Conservation (phyloP, 306 rosid species). For the Glycine latifolia region DNA sequence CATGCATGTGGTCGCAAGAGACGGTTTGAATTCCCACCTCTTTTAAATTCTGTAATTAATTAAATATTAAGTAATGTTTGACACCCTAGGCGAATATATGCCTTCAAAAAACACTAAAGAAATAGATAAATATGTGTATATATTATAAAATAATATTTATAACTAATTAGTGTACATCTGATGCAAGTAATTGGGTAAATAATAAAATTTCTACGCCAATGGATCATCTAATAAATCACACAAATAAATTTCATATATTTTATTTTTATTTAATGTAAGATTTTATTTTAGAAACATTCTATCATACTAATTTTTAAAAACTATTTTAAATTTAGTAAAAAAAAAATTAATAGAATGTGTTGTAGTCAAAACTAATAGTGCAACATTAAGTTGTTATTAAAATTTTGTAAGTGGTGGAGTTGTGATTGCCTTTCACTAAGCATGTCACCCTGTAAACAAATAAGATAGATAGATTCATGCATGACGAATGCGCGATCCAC, state of each 20-base stretch:
- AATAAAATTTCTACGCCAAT: too few species aligned
- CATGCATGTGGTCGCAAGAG: conserved; percentile 6
- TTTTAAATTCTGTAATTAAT: neutral
- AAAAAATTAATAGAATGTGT: neutral
- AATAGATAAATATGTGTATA: too few species aligned
- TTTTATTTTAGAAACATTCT: too few species aligned
- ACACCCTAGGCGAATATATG: neutral
- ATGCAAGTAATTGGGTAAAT: too few species aligned
- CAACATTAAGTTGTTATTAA: neutral
- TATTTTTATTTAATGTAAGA: too few species aligned
- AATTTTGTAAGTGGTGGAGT: neutral
- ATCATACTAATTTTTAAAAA: too few species aligned
- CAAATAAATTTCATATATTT: too few species aligned
- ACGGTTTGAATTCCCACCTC: conserved; percentile 16
- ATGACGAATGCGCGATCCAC: conserved; percentile 3
- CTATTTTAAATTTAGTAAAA: neutral
- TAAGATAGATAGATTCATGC: neutral
- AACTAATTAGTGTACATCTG: too few species aligned
- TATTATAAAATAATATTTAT: too few species aligned
- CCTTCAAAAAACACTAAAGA: too few species aligned
- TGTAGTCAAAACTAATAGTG: neutral
- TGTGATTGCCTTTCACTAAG: neutral
- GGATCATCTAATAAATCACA: too few species aligned
- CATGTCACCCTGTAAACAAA: neutral
- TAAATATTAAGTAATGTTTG: neutral